Percentiles rank a stretch among this genome's conserved stretches.
Conservation (phyloP, 768 basidiomycete genomes). For the Clitopilus passeckerianus region DNA sequence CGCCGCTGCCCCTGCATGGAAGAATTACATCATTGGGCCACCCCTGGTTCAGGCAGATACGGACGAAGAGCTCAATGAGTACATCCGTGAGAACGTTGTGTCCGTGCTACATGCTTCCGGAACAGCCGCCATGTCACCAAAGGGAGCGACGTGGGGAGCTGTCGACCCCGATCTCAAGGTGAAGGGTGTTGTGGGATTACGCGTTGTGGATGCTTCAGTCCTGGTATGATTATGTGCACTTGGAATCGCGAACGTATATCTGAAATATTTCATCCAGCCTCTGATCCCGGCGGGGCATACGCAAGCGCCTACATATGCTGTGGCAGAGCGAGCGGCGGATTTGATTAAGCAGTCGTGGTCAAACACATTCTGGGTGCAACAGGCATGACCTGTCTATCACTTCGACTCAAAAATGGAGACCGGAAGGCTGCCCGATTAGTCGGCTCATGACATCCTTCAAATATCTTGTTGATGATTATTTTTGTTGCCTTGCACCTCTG, state of each 20-base stretch:
- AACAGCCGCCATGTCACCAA: conserved; percentile 20
- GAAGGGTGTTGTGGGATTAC: conserved; percentile 22
- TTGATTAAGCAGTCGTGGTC: neutral
- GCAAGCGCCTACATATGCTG: neutral
- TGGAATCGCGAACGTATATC: neutral
- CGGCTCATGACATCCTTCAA: too few species aligned
- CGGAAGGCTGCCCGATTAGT: too few species aligned
- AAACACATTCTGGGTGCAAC: neutral
- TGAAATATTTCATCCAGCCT: neutral
- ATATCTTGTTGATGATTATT: too few species aligned
- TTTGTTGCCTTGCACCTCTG: too few species aligned
- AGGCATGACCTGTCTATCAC: too few species aligned
- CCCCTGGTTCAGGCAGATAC: conserved; percentile 8
- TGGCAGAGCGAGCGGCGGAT: neutral
- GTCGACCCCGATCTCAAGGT: conserved; percentile 25
- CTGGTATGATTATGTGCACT: conserved; percentile 2
- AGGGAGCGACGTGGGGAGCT: conserved; percentile 18
- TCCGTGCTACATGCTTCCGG: conserved; percentile 21
- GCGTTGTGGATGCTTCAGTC: conserved; percentile 29
- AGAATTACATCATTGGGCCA: conserved; percentile 12
- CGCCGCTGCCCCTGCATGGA: conserved; percentile 12
- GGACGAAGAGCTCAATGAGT: conserved; percentile 18
- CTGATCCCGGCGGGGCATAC: neutral
- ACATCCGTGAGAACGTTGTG: conserved; percentile 6
- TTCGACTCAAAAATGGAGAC: too few species aligned